phyloP scores from a whole-genome alignment of 1,284 basidiomycete species.

The Cryptococcus amylolentus region DNA sequence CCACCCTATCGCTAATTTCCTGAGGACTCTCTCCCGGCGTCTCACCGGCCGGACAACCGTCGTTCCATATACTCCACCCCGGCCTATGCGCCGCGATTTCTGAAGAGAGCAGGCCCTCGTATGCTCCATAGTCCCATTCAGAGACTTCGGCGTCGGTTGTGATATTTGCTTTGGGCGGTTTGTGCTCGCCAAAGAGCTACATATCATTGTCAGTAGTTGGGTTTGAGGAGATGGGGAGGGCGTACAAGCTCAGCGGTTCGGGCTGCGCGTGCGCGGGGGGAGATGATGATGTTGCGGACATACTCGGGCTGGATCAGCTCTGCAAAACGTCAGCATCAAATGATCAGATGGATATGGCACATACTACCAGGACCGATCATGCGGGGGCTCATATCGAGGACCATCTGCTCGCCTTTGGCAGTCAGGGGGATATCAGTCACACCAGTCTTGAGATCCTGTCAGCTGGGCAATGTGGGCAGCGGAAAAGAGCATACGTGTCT shows the following conservation, averaged over 20 bases:
- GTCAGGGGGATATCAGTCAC: constrained; percentile 83
- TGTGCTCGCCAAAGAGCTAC: constrained; percentile 45
- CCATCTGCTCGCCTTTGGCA: constrained; percentile 68
- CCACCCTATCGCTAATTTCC: constrained; percentile 74
- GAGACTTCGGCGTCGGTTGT: constrained; percentile 43
- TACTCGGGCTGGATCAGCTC: constrained; percentile 75
- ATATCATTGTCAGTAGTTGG: neutral
- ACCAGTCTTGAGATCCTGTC: constrained; percentile 64
- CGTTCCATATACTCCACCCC: constrained; percentile 74
- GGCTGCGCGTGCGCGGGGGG: constrained; percentile 77
- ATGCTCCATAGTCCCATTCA: constrained; percentile 90
- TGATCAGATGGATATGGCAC: neutral
- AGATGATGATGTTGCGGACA: constrained; percentile 72
- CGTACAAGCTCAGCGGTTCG: constrained; percentile 70
- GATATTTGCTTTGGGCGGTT: constrained; percentile 30
- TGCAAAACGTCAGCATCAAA: constrained; percentile 39
- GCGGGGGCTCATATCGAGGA: constrained; percentile 61
- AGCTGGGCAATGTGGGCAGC: neutral
- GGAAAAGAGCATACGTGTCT: constrained; percentile 62
- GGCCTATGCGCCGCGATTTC: constrained; percentile 69
- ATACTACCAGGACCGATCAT: constrained; percentile 69
- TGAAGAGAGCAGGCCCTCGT: constrained; percentile 71
- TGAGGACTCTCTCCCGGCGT: constrained; percentile 72
- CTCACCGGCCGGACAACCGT: constrained; percentile 68
- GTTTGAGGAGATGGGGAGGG: neutral